Evolutionary conservation across 2,329 filamentous ascomycete genomes (phyloP), one percentile per base, ranked within the genome.

Genomic region (Coniochaeta hoffmannii): DNA sequence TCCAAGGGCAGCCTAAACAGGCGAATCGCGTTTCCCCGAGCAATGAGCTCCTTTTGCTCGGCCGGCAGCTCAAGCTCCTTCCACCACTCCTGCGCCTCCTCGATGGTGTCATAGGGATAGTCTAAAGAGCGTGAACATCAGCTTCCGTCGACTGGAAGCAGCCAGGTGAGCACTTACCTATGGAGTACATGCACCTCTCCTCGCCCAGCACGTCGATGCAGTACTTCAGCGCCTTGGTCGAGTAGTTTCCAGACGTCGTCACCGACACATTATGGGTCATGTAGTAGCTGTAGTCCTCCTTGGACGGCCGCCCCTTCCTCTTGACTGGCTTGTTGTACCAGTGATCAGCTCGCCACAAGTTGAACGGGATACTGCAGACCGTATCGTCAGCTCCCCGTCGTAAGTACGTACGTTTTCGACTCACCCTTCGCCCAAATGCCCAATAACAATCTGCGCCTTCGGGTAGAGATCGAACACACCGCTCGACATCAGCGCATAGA

Each of bases 321-420:
- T 75, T 75, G 31, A 66, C 69, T 0, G 71, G 71, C 57, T 74
- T 72, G 59, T 74, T 73, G 61, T 72, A 73, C 72, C 71, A 74
- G 64, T 76, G 71, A 31, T 71, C 70, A 17, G 69, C 69, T 5
- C 70, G 57, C 62, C 66, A 66, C 1, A 73, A 62, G 62, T 76
- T 75, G 64, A 76, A 75, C 0, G 73, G 73, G 34, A 77, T 72
- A 3, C 71, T 74, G 8, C 56, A 7, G n/a, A 11, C 4, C 22
- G 24, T 22, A 26, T 2, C 8, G 15, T 54, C 22, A 57, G 44
- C 35, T 38, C 8, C 3, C 9, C 3, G 19, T 35, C 17, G 22
- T 4, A 34, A n/a, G 24, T 15, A 54, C 28, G 28, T 15, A 6
- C n/a, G 8, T 2, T 41, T 19, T 32, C 19, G 26, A 63, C 66